A percentile compares a stretch with the other conserved stretches of the same genome.
These are phyloP conservation scores for Geranomyces variabilis DNA, from an alignment of 192 early-diverging fungal species.

Conservation along the genomic window DNA sequence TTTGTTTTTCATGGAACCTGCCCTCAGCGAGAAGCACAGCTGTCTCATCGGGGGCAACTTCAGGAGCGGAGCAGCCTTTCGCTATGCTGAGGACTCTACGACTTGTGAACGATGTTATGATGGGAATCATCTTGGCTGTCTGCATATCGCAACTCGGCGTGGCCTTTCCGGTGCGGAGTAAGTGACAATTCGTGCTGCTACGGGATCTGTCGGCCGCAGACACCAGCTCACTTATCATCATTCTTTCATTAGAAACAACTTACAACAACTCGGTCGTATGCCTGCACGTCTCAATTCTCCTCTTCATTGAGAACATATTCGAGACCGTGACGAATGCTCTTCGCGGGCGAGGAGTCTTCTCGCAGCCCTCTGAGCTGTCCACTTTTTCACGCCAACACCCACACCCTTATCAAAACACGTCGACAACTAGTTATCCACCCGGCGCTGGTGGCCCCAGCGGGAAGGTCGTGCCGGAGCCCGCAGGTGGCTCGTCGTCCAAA, in stretches of 20 bases:
- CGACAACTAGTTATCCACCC: too few species aligned
- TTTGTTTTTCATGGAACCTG: slow-evolving; percentile 33
- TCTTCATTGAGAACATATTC: slow-evolving; percentile 35
- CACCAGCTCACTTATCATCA: background rate
- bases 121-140: slow-evolving; percentile 13
- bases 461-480: too few species aligned
- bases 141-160: slow-evolving; percentile 8
- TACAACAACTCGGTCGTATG: slow-evolving; percentile 26
- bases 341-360: slow-evolving; percentile 18
- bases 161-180: slow-evolving; percentile 25
- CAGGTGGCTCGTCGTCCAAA: background rate
- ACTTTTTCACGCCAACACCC: too few species aligned
- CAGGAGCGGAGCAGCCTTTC: background rate
- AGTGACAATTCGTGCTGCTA: background rate
- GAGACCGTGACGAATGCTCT: slow-evolving; percentile 25
- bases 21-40: background rate
- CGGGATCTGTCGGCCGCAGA: background rate
- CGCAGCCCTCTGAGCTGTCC: background rate
- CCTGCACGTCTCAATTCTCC: slow-evolving; percentile 20
- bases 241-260: background rate
- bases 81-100: slow-evolving; percentile 20
- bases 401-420: too few species aligned
- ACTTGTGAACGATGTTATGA: slow-evolving; percentile 29
- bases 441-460: too few species aligned
- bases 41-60: background rate